A percentile compares a stretch with the other conserved stretches of the same genome.
phyloP scores from a whole-genome alignment of 2,329 filamentous ascomycete species.

The Xylariaceae sp. region DNA sequence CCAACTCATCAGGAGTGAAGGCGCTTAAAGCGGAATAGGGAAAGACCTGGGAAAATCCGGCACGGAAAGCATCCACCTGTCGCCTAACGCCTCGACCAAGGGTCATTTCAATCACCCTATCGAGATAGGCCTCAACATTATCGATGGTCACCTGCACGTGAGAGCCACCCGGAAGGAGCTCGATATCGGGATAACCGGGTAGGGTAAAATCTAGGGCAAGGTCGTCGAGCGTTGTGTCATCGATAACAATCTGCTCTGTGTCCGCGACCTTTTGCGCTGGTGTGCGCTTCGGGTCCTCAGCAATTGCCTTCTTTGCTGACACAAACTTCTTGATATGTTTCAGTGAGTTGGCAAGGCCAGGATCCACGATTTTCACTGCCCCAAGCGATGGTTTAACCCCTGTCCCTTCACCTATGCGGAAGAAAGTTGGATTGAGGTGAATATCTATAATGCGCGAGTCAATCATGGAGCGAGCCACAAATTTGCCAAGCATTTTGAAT shows the following conservation, averaged over 20 bases:
- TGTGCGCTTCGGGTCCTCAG: conserved; percentile 63
- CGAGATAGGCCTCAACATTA: conserved; percentile 85
- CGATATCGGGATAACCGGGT: conserved; percentile 83
- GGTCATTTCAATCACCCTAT: conserved; percentile 87
- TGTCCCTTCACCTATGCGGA: conserved; percentile 78
- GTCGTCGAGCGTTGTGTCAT: conserved; percentile 77
- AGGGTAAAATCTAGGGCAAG: conserved; percentile 91
- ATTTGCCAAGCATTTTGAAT: conserved; percentile 93
- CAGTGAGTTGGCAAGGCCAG: conserved; percentile 78
- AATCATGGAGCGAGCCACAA: conserved; percentile 96
- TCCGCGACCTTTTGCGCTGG: conserved; percentile 67
- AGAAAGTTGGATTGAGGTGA: conserved; percentile 96
- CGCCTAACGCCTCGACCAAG: conserved; percentile 80
- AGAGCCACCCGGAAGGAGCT: conserved; percentile 71
- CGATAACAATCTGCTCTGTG: conserved; percentile 65
- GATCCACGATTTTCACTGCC: conserved; percentile 84
- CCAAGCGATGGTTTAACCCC: conserved; percentile 78
- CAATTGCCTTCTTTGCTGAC: conserved; percentile 74
- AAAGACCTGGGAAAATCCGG: conserved; percentile 93
- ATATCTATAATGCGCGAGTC: conserved; percentile 97
- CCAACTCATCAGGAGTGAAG: conserved; percentile 92
- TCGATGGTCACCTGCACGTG: conserved; percentile 77
- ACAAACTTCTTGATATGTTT: conserved; percentile 85
- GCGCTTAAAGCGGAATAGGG: conserved; percentile 87
- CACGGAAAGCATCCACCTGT: conserved; percentile 86